Evolutionary conservation across 2,329 filamentous ascomycete species (phyloP).

Genomic region (Cladosporium sp.): DNA sequence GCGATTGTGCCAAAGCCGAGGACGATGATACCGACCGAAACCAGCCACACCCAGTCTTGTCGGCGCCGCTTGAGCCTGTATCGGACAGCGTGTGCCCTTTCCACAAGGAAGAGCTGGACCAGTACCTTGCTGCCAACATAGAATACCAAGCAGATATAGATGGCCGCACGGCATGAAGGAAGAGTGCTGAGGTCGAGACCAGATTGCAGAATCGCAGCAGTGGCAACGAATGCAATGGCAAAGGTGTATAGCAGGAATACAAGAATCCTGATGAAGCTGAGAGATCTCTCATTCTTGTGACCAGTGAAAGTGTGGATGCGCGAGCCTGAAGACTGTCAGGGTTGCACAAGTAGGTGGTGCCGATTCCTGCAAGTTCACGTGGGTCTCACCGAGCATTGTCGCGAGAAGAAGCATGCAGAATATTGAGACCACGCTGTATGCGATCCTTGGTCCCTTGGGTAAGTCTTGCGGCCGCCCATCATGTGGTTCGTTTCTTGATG

Average conservation of each 20-base stretch:
- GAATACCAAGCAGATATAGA: slow-evolving; percentile 43
- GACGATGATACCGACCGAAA: slow-evolving; percentile 30
- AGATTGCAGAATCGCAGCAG: slow-evolving; percentile 38
- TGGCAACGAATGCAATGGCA: slow-evolving; percentile 40
- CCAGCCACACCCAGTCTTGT: slow-evolving; percentile 41
- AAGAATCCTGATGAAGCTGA: slow-evolving; percentile 39
- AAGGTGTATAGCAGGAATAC: slow-evolving; percentile 41
- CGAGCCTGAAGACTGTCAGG: slow-evolving; percentile 30
- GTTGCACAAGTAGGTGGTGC: background rate
- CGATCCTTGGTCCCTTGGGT: slow-evolving; percentile 6
- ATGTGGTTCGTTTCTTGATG: background rate
- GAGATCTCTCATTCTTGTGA: slow-evolving; percentile 26
- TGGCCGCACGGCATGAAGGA: slow-evolving; percentile 37
- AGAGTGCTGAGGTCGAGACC: slow-evolving; percentile 37
- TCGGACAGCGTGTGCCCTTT: slow-evolving; percentile 44
- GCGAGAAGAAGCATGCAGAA: slow-evolving; percentile 36
- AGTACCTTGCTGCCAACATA: slow-evolving; percentile 40
- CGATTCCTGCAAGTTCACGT: background rate
- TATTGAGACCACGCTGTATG: slow-evolving; percentile 23
- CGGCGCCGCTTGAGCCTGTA: slow-evolving; percentile 37
- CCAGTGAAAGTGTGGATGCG: slow-evolving; percentile 29
- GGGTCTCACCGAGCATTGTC: slow-evolving; percentile 31
- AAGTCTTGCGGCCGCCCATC: background rate
- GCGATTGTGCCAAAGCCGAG: slow-evolving; percentile 28
- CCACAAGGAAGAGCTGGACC: slow-evolving; percentile 46